phyloP scores from a whole-genome alignment of 495 filamentous ascomycete species.

The Neurospora sp. region DNA sequence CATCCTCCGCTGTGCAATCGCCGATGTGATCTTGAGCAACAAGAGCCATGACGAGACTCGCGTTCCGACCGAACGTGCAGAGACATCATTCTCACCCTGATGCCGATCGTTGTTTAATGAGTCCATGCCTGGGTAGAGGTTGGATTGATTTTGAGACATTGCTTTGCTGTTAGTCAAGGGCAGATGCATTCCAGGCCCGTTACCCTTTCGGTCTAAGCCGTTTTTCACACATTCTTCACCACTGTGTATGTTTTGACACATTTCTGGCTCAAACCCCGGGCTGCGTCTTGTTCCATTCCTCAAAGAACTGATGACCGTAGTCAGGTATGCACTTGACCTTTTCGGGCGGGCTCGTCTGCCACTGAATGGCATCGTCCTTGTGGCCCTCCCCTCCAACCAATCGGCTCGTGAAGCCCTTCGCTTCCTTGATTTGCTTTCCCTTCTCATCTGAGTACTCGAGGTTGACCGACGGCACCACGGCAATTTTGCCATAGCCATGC shows the following conservation, averaged over 20 bases:
- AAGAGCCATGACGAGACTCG: not conserved
- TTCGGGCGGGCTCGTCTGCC: conserved; percentile 14
- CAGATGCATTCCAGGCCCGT: not conserved
- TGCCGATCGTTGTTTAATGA: not conserved
- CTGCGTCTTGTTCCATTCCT: conserved; percentile 18
- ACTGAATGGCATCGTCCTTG: conserved; percentile 7
- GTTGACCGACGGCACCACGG: conserved; percentile 41
- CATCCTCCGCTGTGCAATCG: not conserved
- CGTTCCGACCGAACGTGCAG: not conserved
- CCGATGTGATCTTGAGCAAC: not conserved
- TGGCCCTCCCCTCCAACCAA: conserved; percentile 8
- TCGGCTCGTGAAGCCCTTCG: conserved; percentile 30
- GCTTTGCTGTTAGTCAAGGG: not conserved
- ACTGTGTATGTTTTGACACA: not conserved
- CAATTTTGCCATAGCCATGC: conserved; percentile 34
- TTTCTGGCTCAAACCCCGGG: not conserved
- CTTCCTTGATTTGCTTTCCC: conserved; percentile 27
- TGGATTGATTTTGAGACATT: not conserved
- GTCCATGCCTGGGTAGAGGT: not conserved
- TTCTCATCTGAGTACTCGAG: conserved; percentile 32
- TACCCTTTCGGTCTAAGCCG: not conserved
- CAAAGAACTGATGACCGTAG: conserved; percentile 14
- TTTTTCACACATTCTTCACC: not conserved
- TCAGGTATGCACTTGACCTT: conserved; percentile 15
- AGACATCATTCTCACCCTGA: not conserved